These are phyloP conservation scores for Truncatella angustata DNA, from an alignment of 2,329 filamentous ascomycete species.

Conservation along the genomic window DNA sequence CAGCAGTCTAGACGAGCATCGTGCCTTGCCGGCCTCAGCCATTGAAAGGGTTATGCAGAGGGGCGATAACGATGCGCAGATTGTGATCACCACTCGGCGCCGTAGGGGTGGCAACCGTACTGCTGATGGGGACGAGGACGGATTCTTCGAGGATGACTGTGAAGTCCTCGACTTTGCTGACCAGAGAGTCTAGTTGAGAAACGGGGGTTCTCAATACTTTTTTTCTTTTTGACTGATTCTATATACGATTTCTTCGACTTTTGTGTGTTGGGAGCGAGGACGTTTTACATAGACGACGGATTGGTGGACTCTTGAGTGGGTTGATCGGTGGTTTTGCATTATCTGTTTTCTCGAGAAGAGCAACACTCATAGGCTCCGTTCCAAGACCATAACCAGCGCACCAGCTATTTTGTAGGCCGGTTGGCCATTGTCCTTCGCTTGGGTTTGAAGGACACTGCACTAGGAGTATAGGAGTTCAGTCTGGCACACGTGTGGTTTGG, in stretches of 20 bases:
- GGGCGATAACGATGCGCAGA: slow-evolving; percentile 66
- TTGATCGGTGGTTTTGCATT: no score
- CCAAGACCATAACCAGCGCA: no score
- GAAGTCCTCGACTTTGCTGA: slow-evolving; percentile 87
- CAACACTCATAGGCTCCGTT: no score
- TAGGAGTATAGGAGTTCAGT: slow-evolving; percentile 8
- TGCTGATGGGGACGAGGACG: slow-evolving; percentile 59
- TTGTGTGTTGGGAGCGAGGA: neutral
- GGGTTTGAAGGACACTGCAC: neutral
- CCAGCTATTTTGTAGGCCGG: no score
- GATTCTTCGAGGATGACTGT: slow-evolving; percentile 90
- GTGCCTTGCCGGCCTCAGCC: slow-evolving; percentile 60
- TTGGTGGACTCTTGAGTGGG: no score
- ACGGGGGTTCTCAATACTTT: neutral
- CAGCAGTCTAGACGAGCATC: slow-evolving; percentile 50
- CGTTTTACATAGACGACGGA: no score
- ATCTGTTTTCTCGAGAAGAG: no score
- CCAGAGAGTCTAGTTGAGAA: slow-evolving; percentile 53
- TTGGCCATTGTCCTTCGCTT: slow-evolving; percentile 10
- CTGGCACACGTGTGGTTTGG: neutral
- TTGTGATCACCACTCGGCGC: slow-evolving; percentile 77
- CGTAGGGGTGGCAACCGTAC: slow-evolving; percentile 56
- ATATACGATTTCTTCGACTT: neutral
- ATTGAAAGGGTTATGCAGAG: slow-evolving; percentile 63
- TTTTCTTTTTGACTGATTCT: neutral